Evolutionary conservation across 2,329 filamentous ascomycete species (phyloP).

Genomic region (Pseudogymnoascus sp.): DNA sequence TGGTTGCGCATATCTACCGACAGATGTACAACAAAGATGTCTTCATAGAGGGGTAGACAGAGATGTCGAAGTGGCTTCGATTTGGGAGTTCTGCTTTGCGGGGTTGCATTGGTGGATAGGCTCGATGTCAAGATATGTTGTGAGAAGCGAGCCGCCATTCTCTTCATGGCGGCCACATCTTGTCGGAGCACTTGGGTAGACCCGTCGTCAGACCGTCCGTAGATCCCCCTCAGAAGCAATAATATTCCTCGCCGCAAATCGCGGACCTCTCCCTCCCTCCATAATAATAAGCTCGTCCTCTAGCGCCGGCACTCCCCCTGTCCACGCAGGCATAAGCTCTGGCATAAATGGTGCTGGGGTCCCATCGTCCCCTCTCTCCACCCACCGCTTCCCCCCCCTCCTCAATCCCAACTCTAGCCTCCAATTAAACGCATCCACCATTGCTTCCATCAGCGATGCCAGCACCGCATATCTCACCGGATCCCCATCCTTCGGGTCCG

Average conservation of each 20-base stretch:
- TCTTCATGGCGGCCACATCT: background rate
- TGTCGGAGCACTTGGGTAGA: background rate
- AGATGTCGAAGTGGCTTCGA: background rate
- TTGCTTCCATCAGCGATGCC: constrained; percentile 23
- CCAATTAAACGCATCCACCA: constrained; percentile 26
- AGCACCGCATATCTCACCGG: constrained; percentile 27
- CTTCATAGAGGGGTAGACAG: background rate
- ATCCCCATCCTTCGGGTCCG: constrained; percentile 24
- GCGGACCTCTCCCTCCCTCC: background rate
- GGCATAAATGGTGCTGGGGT: constrained; percentile 16
- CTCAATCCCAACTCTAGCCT: constrained; percentile 21
- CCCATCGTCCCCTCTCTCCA: constrained; percentile 16
- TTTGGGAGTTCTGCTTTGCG: background rate
- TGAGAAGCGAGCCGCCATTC: background rate
- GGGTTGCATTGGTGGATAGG: background rate
- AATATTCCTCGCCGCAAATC: background rate
- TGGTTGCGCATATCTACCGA: background rate
- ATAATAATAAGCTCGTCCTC: background rate
- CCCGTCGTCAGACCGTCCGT: background rate
- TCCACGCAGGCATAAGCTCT: constrained; percentile 7
- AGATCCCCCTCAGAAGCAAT: background rate
- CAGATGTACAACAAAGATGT: background rate
- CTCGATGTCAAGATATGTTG: background rate
- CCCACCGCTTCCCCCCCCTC: constrained; percentile 17
- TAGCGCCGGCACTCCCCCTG: background rate